Percentiles rank a stretch among this genome's conserved stretches.
These are phyloP conservation scores for Hypomontagnella submonticulosa DNA, from an alignment of 495 filamentous ascomycete genomes.

Conservation along the genomic window DNA sequence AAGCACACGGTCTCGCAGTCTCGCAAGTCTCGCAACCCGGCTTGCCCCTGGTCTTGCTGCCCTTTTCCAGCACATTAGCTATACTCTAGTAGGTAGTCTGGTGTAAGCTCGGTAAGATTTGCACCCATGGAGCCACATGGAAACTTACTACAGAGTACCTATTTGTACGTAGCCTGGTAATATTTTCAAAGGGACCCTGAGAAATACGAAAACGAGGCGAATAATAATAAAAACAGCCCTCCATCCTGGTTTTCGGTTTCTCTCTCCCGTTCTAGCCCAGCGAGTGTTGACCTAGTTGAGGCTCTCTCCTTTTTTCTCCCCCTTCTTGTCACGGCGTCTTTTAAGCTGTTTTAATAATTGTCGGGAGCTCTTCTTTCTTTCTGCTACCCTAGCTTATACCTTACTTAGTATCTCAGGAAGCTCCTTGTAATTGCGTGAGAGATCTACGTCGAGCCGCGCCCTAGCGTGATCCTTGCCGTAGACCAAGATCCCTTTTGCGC, in stretches of 20 bases:
- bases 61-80: too few relatives aligned
- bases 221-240: slow-evolving; percentile 36
- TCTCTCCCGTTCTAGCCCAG: slow-evolving; percentile 18
- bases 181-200: slow-evolving; percentile 24
- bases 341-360: neutral
- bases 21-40: neutral
- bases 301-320: slow-evolving; percentile 7
- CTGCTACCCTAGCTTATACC: too few relatives aligned
- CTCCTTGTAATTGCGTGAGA: too few relatives aligned
- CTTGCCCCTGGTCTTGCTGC: slow-evolving; percentile 3
- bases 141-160: slow-evolving; percentile 19
- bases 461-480: too few relatives aligned
- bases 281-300: slow-evolving; percentile 17
- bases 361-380: too few relatives aligned
- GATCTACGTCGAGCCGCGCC: too few relatives aligned
- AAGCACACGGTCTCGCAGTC: slow-evolving; percentile 8
- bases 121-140: slow-evolving; percentile 40
- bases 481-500: too few relatives aligned
- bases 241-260: slow-evolving; percentile 23
- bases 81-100: neutral
- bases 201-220: slow-evolving; percentile 43
- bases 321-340: neutral
- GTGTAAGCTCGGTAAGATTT: slow-evolving; percentile 20
- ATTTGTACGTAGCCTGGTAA: slow-evolving; percentile 6
- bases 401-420: too few relatives aligned